Evolutionary conservation across 768 basidiomycete genomes (phyloP), one percentile per base, ranked within the genome.

Genomic region (Lactifluus echinatus): DNA sequence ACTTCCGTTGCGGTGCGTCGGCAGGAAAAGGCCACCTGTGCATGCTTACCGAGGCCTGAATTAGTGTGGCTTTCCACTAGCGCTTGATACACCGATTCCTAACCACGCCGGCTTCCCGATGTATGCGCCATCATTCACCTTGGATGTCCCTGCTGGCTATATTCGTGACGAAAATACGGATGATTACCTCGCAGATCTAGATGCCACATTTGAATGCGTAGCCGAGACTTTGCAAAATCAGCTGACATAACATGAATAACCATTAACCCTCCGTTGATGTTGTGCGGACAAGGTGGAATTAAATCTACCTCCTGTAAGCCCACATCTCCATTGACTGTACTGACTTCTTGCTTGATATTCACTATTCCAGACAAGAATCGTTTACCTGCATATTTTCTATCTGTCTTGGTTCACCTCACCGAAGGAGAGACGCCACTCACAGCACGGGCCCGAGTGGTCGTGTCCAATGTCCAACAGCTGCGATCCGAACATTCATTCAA

Each of bases 41-140:
- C 10, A 17, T 28, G 19, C 40, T 58, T 39, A 60, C 50, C 21
- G 50, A 21, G 1, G 51, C 37, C 23, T 48, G 24, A 31, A 28
- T n/a, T 52, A 92, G 88, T 70, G 80, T 24, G 79, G 75, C 2
- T 69, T 71, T 10, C 77, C 82, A 0, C 72, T 90, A 2, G 65
- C 76, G 4, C 64, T 81, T 5, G 85, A 90, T 10, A 73, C 75
- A 0, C 73, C 78, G 23, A 89, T 93, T 28, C 92, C 91, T 0
- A 87, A 92, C 57, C 89, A 93, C 66, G 69, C 71, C 1, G 76
- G 76, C 2, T 92, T 90, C 64, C 84, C 84, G 0, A 64, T 79
- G 17, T 94, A 91, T 65, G 83, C 75, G 10, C 92, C 91, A 0
- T 87, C 86, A 0, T 94, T 93, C 67, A 85, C 81, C 1, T 74